Percentiles rank a stretch among this genome's conserved stretches.
These are phyloP conservation scores for Schizophyllum amplum DNA, from an alignment of 1,284 basidiomycete species.

Conservation along the genomic window DNA sequence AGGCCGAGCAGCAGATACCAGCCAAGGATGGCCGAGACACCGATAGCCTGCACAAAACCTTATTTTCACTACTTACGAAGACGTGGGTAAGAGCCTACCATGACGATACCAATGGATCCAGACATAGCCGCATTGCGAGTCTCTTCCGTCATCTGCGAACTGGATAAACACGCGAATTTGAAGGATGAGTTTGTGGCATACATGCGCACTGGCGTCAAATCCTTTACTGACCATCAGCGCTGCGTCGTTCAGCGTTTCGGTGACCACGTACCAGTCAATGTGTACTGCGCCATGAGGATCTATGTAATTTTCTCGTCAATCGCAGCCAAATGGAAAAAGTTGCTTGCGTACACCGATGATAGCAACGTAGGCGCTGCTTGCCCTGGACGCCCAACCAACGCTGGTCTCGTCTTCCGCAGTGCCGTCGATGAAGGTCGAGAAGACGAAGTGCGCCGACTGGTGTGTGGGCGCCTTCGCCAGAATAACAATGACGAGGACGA, in stretches of 20 bases:
- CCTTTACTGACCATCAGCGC: conserved; percentile 26
- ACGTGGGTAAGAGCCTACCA: conserved; percentile 16
- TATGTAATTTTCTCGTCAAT: conserved; percentile 9
- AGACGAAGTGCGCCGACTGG: conserved; percentile 62
- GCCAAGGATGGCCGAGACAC: conserved; percentile 64
- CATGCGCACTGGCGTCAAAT: conserved; percentile 66
- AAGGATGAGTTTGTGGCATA: conserved; percentile 24
- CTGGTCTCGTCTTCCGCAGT: conserved; percentile 42
- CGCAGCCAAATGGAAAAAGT: not conserved
- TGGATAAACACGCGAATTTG: not conserved
- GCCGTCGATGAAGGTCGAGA: conserved; percentile 60
- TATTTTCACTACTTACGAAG: not conserved
- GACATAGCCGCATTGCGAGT: conserved; percentile 67
- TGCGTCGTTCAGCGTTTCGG: not conserved
- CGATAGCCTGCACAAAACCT: too few species aligned
- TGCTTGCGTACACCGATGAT: conserved; percentile 43
- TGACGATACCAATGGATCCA: conserved; percentile 57
- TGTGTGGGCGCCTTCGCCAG: conserved; percentile 63
- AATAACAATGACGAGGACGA: conserved; percentile 55
- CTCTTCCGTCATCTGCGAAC: conserved; percentile 65
- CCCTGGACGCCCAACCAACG: conserved; percentile 59
- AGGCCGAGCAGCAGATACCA: conserved; percentile 67
- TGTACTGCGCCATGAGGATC: conserved; percentile 65
- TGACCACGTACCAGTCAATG: conserved; percentile 43
- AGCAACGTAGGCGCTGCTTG: conserved; percentile 61